Conservation (phyloP, 192 early-diverging fungal genomes). For the Podila epicladia region DNA sequence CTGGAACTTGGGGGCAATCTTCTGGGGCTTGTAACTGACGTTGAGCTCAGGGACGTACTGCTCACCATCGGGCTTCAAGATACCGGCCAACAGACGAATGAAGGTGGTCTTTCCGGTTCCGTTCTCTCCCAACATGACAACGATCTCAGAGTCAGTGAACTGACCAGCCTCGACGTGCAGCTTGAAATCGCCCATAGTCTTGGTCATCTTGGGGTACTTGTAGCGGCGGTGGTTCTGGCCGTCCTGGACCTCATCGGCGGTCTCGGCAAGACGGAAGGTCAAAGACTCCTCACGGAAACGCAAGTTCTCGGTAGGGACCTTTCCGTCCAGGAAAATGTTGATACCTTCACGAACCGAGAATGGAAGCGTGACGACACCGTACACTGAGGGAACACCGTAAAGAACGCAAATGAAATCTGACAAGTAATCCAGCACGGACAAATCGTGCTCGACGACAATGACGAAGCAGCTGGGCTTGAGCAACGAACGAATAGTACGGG, state of each 20-base stretch:
- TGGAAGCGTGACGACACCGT: conserved; percentile 98
- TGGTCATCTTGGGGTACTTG: conserved; percentile 90
- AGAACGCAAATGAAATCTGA: conserved; percentile 98
- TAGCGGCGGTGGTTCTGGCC: conserved; percentile 77
- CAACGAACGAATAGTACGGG: conserved; percentile 88
- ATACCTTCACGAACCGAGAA: conserved; percentile 98
- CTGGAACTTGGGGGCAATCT: conserved; percentile 94
- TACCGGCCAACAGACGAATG: conserved; percentile 92
- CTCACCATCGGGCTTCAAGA: conserved; percentile 79
- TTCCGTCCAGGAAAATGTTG: conserved; percentile 98
- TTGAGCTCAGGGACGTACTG: conserved; percentile 84
- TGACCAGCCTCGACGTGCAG: conserved; percentile 80
- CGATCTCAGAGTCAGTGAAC: conserved; percentile 97
- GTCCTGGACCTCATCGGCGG: conserved; percentile 76
- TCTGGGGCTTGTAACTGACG: conserved; percentile 98
- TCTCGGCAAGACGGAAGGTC: conserved; percentile 93
- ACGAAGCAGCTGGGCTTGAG: conserved; percentile 81
- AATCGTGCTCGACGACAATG: conserved; percentile 99
- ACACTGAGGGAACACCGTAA: conserved; percentile 96
- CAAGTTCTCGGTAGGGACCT: conserved; percentile 98
- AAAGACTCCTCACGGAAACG: conserved; percentile 97
- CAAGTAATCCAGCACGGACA: conserved; percentile 96
- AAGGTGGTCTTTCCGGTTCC: conserved; percentile 99
- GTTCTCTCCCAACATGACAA: conserved; percentile 99
- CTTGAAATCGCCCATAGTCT: conserved; percentile 87